Conservation (phyloP, 1,139 yeast species). For the Geotrichum candidum region DNA sequence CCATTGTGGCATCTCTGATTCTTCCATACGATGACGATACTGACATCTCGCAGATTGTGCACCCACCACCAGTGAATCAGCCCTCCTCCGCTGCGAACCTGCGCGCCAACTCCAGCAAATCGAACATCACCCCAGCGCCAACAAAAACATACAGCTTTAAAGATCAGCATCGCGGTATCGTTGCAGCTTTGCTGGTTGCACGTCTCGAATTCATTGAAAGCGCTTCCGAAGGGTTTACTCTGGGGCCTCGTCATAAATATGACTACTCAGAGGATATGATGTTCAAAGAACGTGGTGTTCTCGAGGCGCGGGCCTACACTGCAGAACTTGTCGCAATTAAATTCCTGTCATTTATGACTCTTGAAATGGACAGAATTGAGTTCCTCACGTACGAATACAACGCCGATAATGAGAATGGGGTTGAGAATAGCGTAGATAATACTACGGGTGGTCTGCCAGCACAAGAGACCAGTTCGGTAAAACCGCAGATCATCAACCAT, state of each 20-base stretch:
- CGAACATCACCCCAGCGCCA: neutral
- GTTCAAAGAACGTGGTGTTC: conserved; percentile 24
- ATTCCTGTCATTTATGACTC: conserved; percentile 26
- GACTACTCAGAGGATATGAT: conserved; percentile 22
- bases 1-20: conserved; percentile 15
- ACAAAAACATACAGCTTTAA: conserved; percentile 11
- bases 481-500: neutral
- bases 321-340: conserved; percentile 31
- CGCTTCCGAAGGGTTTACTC: conserved; percentile 22
- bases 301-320: conserved; percentile 30
- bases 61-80: neutral
- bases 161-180: conserved; percentile 30
- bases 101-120: neutral
- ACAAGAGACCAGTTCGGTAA: neutral
- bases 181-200: conserved; percentile 30
- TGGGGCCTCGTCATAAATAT: neutral
- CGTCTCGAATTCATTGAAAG: conserved; percentile 27
- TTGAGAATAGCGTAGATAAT: neutral
- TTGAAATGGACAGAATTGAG: conserved; percentile 27
- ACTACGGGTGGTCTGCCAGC: neutral
- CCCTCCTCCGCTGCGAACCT: conserved; percentile 6
- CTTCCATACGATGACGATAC: conserved; percentile 8
- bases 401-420: neutral
- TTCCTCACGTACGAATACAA: conserved; percentile 28
- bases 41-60: neutral